phyloP scores from a whole-genome alignment of 129 eudicot species.

The Artemisia annua region DNA sequence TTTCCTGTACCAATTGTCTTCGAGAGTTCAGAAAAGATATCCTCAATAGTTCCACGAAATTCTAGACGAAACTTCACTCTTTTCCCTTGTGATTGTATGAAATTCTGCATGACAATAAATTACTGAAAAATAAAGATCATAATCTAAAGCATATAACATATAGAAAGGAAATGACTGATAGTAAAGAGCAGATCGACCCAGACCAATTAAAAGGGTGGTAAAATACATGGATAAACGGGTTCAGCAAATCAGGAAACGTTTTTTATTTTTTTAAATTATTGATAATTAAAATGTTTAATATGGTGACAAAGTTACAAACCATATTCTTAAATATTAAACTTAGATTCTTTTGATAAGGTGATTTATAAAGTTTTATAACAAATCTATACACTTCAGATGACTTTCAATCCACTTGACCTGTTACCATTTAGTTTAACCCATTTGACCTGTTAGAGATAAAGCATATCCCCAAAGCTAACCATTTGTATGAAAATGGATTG shows the following conservation, averaged over 20 bases:
- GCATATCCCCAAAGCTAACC: background rate
- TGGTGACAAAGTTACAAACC: background rate
- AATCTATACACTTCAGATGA: background rate
- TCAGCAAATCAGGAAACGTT: background rate
- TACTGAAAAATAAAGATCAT: constrained; percentile 13
- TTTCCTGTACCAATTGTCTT: constrained; percentile 45
- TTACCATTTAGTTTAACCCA: background rate
- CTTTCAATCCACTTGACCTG: background rate
- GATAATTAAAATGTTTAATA: background rate
- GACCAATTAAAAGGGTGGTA: background rate
- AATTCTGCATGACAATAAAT: constrained; percentile 50
- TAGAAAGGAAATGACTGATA: background rate
- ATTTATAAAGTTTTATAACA: constrained; percentile 8
- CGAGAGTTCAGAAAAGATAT: constrained; percentile 67
- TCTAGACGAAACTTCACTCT: constrained; percentile 64
- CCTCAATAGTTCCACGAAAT: constrained; percentile 62
- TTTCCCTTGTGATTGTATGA: constrained; percentile 87
- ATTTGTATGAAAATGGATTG: too few relatives aligned
- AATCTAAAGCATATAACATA: constrained; percentile 10
- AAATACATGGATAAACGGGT: background rate
- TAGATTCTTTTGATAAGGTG: background rate
- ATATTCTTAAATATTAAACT: background rate
- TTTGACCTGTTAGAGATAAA: background rate
- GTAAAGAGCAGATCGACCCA: background rate
- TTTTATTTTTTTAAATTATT: background rate